Evolutionary conservation across 495 filamentous ascomycete species (phyloP).

Genomic region (Lepraria neglecta): DNA sequence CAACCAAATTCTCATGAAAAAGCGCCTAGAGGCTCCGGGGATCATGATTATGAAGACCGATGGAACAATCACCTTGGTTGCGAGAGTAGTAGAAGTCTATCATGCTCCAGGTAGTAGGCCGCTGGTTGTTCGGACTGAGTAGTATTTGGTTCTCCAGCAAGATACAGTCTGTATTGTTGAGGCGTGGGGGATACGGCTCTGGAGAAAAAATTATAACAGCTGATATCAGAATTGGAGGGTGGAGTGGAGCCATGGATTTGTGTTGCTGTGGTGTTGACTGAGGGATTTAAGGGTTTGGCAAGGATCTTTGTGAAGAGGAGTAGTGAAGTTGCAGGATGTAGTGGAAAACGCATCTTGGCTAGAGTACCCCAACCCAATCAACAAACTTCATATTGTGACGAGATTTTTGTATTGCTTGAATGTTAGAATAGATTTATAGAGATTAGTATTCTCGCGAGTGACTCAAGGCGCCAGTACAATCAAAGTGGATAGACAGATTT

Average conservation of each 20-base stretch:
- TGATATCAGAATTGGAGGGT: not conserved
- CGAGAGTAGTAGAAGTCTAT: not conserved
- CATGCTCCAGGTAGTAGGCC: not conserved
- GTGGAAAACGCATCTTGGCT: not conserved
- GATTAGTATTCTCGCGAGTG: not conserved
- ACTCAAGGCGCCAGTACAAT: not conserved
- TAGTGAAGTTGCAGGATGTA: not conserved
- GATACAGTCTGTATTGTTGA: not conserved
- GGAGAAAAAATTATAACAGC: not conserved
- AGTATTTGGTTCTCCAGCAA: not conserved
- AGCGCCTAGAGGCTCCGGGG: too few species aligned
- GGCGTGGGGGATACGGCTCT: not conserved
- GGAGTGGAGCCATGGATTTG: not conserved
- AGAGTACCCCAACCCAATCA: too few species aligned
- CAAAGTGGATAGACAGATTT: not conserved
- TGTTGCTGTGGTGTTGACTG: not conserved
- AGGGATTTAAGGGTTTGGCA: not conserved
- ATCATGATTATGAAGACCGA: not conserved
- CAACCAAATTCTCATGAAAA: too few species aligned
- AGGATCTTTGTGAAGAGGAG: not conserved
- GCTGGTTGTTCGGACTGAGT: not conserved
- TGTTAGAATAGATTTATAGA: not conserved
- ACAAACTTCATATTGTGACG: too few species aligned
- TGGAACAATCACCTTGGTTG: not conserved
- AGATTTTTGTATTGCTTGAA: not conserved